These are phyloP conservation scores for Phaeosphaeriaceae sp. DNA, from an alignment of 2,329 filamentous ascomycete genomes.

Conservation along the genomic window DNA sequence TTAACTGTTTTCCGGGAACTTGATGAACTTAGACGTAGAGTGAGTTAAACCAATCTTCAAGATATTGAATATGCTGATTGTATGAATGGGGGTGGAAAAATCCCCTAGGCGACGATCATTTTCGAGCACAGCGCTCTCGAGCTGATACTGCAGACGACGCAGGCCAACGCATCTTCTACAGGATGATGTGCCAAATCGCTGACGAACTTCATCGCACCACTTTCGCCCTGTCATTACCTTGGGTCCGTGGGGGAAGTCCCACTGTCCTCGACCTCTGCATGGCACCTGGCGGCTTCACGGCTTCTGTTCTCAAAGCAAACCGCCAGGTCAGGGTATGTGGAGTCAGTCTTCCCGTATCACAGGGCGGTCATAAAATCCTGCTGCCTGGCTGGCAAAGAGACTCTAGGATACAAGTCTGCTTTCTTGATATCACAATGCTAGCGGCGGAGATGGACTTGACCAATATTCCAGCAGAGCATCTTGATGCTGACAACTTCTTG, in stretches of 20 bases:
- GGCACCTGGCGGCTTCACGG: constrained; percentile 62
- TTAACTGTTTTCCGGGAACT: no score
- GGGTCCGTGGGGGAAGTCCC: background rate
- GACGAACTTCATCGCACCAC: constrained; percentile 50
- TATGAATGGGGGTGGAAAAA: constrained; percentile 59
- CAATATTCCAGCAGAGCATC: constrained; percentile 20
- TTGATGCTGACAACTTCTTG: constrained; percentile 17
- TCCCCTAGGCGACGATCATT: constrained; percentile 52
- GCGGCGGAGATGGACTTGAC: constrained; percentile 46
- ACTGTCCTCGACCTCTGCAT: constrained; percentile 62
- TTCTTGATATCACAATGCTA: constrained; percentile 61
- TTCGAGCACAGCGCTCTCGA: constrained; percentile 48
- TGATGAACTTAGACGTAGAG: no score
- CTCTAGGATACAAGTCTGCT: constrained; percentile 13
- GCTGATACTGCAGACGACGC: constrained; percentile 45
- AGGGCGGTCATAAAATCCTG: constrained; percentile 51
- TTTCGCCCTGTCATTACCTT: constrained; percentile 37
- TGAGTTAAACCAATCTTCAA: no score
- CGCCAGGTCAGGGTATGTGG: constrained; percentile 39
- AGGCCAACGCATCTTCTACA: constrained; percentile 43
- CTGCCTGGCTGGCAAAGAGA: constrained; percentile 4
- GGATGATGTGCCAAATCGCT: constrained; percentile 54
- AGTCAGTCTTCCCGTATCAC: constrained; percentile 50
- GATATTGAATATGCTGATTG: no score
- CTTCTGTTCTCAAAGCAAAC: constrained; percentile 46